Evolutionary conservation across 352 stramenopile genomes (phyloP), one percentile per base, ranked within the genome.

Genomic region (Pythium apleroticum): DNA sequence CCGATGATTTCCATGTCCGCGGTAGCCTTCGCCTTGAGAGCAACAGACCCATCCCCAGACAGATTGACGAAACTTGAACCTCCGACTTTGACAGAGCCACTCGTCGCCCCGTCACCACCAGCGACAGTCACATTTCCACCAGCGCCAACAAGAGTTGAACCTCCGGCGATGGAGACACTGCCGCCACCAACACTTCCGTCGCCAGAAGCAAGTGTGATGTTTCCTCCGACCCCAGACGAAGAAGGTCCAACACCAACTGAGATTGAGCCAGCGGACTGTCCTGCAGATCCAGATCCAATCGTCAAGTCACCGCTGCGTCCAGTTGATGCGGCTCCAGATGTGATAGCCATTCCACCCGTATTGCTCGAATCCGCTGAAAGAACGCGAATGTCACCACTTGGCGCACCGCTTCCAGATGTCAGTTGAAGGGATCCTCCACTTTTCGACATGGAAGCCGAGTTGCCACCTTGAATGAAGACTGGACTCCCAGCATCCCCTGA

Each of bases 1-100:
- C 65, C 74, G 30, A 61, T 58, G 62, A 90, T 80, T 37, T 75
- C 68, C 63, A 87, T 74, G 0, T 72, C 48, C 37, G 78, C 75
- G 28, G 66, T 37, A 25, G 46, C 52, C 14, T 58, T 56, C 19
- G 79, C 69, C 52, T 78, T 73, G 10, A 86, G 24, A 15, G 41
- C 67, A 30, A 86, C 61, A 1, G 75, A 80, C 43, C 76, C 77
- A 67, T 77, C 71, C 25, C 28, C 68, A 67, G 50, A 60, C 61
- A 69, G 65, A 54, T 57, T 35, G 54, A 57, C 37, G 57, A 46
- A 78, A 11, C 35, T 66, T 60, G 20, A 5, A 20, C 48, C 52
- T 24, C 48, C 55, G n/a, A 69, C n/a, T 43, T 43, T 60, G 48
- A 71, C 24, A n/a, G 60, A 63, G 6, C 66, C 66, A 20, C 19